These are phyloP conservation scores for Clonostachys rhizophaga DNA, from an alignment of 2,329 filamentous ascomycete genomes.

Conservation along the genomic window DNA sequence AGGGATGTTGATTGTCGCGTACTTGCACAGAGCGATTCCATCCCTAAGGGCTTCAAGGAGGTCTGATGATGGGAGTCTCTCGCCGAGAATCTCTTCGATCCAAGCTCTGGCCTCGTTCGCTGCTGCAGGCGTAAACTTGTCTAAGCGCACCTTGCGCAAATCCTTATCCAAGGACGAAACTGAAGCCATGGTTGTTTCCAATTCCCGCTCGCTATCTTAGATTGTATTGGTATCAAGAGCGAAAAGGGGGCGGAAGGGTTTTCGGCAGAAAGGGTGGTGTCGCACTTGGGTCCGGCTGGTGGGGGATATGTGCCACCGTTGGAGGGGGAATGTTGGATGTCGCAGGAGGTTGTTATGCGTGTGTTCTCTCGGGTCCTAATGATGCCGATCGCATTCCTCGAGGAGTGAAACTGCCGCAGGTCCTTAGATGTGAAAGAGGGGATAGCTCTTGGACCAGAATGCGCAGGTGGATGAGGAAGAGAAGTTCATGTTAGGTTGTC, in stretches of 20 bases:
- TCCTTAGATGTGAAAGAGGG: too few species aligned
- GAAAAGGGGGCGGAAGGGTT: neutral
- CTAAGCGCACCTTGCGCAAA: conserved; percentile 86
- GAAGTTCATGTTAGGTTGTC: too few species aligned
- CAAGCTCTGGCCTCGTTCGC: conserved; percentile 80
- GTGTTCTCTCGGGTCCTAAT: too few species aligned
- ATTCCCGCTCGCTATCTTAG: neutral
- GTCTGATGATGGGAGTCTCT: conserved; percentile 67
- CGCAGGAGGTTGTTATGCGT: too few species aligned
- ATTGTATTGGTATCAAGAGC: neutral
- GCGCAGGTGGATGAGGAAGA: too few species aligned
- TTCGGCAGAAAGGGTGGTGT: too few species aligned
- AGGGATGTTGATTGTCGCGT: conserved; percentile 9
- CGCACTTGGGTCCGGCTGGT: too few species aligned
- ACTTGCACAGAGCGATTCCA: conserved; percentile 91
- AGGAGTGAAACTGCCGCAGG: too few species aligned
- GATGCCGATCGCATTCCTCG: too few species aligned
- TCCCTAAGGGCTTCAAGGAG: conserved; percentile 84
- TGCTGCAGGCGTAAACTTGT: conserved; percentile 87
- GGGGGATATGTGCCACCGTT: too few species aligned
- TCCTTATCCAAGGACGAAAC: conserved; percentile 93
- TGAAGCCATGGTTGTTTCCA: conserved; percentile 66
- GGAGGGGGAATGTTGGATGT: too few species aligned
- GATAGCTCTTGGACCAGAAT: too few species aligned
- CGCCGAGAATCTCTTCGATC: conserved; percentile 79